Evolutionary conservation across 768 basidiomycete species (phyloP).

Genomic region (Boletus edulis): DNA sequence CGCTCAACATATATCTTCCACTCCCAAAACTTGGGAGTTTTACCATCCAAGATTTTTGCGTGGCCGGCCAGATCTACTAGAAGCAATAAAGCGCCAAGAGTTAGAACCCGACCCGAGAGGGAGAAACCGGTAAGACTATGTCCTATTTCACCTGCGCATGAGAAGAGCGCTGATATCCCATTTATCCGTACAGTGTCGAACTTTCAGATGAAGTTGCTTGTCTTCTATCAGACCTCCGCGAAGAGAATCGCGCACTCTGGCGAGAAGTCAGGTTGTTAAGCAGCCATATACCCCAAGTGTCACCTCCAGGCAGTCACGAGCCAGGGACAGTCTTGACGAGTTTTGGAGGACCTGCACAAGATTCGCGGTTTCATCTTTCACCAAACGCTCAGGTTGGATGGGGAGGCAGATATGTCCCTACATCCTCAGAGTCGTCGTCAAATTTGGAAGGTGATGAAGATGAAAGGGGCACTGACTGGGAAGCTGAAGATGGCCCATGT

Average conservation of each 20-base stretch:
- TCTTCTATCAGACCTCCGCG: conserved; percentile 59
- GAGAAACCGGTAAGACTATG: conserved; percentile 23
- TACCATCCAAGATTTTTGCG: conserved; percentile 85
- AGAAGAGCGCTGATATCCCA: conserved; percentile 1
- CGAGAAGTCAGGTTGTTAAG: conserved; percentile 25
- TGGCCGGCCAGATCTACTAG: conserved; percentile 74
- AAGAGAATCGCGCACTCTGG: conserved; percentile 67
- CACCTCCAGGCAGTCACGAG: conserved; percentile 1
- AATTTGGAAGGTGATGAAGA: conserved; percentile 25
- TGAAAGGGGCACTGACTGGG: conserved; percentile 29
- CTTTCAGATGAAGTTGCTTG: conserved; percentile 66
- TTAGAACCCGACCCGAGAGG: conserved; percentile 72
- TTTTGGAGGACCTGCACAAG: conserved; percentile 7
- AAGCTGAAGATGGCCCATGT: neutral
- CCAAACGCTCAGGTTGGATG: conserved; percentile 6
- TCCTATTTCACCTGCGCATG: neutral
- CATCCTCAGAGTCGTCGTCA: conserved; percentile 26
- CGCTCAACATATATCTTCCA: conserved; percentile 74
- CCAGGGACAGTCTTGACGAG: neutral
- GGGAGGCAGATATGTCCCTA: conserved; percentile 16
- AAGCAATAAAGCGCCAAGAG: conserved; percentile 85
- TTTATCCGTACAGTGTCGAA: conserved; percentile 61
- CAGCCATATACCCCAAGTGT: conserved; percentile 22
- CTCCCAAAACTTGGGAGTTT: conserved; percentile 87
- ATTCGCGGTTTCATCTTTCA: conserved; percentile 9